A percentile compares a stretch with the other conserved stretches of the same genome.
These are phyloP conservation scores for Guyanaporus albipodus DNA, from an alignment of 768 basidiomycete genomes.

Conservation along the genomic window DNA sequence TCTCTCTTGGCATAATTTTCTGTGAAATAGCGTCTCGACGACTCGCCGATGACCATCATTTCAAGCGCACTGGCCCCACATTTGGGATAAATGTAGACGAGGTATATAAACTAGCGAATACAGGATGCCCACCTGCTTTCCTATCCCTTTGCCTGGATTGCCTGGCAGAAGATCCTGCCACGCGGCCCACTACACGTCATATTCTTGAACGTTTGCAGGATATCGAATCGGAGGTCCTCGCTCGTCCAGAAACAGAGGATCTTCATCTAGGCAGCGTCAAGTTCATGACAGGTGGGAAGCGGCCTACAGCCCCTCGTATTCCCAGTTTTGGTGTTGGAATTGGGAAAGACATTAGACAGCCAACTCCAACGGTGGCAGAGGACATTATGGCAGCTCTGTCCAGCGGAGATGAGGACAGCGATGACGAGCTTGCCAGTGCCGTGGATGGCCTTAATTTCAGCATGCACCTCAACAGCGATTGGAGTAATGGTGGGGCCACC, in stretches of 20 bases:
- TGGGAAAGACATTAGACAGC: slow-evolving; percentile 51
- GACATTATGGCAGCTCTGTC: slow-evolving; percentile 32
- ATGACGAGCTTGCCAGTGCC: slow-evolving; percentile 61
- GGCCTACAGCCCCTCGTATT: slow-evolving; percentile 66
- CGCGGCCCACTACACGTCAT: slow-evolving; percentile 70
- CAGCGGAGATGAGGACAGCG: slow-evolving; percentile 57
- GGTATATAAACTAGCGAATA: slow-evolving; percentile 58
- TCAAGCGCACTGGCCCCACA: slow-evolving; percentile 72
- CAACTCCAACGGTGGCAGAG: slow-evolving; percentile 31
- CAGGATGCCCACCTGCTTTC: slow-evolving; percentile 77
- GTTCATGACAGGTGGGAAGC: slow-evolving; percentile 68
- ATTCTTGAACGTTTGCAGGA: slow-evolving; percentile 75
- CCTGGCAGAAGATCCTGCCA: slow-evolving; percentile 55
- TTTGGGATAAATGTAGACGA: slow-evolving; percentile 80
- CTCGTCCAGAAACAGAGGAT: slow-evolving; percentile 62
- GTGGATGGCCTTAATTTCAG: slow-evolving; percentile 47
- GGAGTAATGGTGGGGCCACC: slow-evolving; percentile 39
- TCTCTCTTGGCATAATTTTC: slow-evolving; percentile 89
- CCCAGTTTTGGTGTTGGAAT: slow-evolving; percentile 81
- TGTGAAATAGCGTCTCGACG: slow-evolving; percentile 84
- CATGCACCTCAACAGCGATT: slow-evolving; percentile 46
- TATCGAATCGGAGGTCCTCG: slow-evolving; percentile 82
- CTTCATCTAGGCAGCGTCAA: slow-evolving; percentile 83
- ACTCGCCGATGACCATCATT: slow-evolving; percentile 78
- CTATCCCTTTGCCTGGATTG: slow-evolving; percentile 78